These are phyloP conservation scores for Fistulinella prunicolor DNA, from an alignment of 768 basidiomycete genomes.

Conservation along the genomic window DNA sequence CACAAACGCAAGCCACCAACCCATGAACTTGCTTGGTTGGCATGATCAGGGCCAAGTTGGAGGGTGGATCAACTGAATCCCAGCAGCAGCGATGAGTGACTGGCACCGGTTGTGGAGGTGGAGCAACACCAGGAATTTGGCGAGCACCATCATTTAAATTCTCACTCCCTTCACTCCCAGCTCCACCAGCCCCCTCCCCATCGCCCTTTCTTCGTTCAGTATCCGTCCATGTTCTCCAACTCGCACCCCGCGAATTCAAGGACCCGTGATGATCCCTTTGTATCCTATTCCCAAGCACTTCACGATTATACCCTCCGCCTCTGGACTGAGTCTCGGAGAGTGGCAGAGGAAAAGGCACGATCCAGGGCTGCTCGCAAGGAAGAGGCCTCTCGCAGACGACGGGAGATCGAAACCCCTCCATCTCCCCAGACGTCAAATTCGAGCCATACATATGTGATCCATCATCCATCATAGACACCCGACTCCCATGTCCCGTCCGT, in stretches of 20 bases:
- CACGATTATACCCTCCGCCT: conserved; percentile 65
- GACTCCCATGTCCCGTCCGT: neutral
- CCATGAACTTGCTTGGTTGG: neutral
- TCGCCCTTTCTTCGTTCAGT: too few relatives aligned
- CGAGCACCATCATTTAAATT: conserved; percentile 28
- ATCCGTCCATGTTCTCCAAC: conserved; percentile 20
- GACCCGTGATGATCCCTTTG: conserved; percentile 35
- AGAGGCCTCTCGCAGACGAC: conserved; percentile 25
- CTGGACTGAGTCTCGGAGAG: conserved; percentile 64
- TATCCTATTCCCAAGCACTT: conserved; percentile 59
- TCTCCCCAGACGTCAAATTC: conserved; percentile 6
- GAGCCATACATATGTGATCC: conserved; percentile 14
- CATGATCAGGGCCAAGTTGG: neutral
- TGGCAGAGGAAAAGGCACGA: conserved; percentile 50
- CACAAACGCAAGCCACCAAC: neutral
- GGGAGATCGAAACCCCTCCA: conserved; percentile 15
- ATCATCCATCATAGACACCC: conserved; percentile 3
- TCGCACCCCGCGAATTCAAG: conserved; percentile 9
- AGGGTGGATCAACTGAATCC: neutral
- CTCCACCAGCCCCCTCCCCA: conserved; percentile 7
- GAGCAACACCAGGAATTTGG: conserved; percentile 24
- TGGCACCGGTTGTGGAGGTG: conserved; percentile 22
- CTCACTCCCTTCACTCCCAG: conserved; percentile 6
- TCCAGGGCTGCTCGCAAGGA: conserved; percentile 28
- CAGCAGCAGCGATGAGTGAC: conserved; percentile 1